Percentiles rank a stretch among this genome's conserved stretches.
Evolutionary conservation across 257 asterid genomes (phyloP).

Genomic region (Nicotiana benthamiana): DNA sequence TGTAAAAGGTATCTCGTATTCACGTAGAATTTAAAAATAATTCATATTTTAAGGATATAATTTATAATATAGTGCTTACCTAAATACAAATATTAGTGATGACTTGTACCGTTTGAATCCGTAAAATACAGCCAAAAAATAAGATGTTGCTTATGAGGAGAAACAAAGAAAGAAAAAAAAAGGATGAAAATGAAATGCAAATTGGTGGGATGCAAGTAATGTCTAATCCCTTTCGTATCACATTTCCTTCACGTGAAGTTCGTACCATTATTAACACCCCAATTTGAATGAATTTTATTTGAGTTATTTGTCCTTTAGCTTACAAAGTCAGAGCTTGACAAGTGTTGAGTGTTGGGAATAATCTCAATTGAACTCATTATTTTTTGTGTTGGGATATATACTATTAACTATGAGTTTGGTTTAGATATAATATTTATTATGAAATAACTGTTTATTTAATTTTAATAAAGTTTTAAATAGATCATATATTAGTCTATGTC

Average conservation of each 20-base stretch:
- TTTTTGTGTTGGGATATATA: no score
- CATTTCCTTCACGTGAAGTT: conserved; percentile 37
- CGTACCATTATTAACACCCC: conserved; percentile 12
- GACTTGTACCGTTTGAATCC: accelerated
- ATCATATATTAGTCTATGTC: no score
- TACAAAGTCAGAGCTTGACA: background rate
- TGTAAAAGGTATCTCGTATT: accelerated
- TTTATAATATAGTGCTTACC: no score
- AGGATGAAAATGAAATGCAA: background rate
- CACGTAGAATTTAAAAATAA: accelerated
- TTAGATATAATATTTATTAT: no score
- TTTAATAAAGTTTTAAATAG: no score
- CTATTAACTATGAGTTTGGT: no score
- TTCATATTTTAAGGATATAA: no score
- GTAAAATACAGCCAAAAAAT: no score
- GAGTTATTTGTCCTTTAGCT: background rate
- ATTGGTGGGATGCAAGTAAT: conserved; percentile 5
- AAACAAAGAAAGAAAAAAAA: background rate
- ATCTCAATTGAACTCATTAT: no score
- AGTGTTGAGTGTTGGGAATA: background rate
- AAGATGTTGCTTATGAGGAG: no score
- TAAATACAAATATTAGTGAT: no score
- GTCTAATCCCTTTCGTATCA: conserved; percentile 28
- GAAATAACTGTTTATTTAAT: no score
- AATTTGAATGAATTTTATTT: background rate